Conservation (phyloP, 2,329 filamentous ascomycete genomes). For the Microsporum audouinii region DNA sequence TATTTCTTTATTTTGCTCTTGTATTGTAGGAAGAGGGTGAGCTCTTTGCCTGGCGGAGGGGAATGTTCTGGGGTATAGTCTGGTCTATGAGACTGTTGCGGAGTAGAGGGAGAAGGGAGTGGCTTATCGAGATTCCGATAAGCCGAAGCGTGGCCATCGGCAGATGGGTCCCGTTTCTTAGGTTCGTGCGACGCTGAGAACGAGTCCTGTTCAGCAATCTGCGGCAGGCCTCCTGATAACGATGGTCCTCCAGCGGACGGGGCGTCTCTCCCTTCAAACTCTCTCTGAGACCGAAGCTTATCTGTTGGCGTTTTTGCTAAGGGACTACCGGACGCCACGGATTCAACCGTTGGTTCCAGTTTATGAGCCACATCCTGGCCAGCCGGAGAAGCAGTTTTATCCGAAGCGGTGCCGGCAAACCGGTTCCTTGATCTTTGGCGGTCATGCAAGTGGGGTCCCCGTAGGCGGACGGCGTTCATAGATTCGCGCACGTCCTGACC, state of each 20-base stretch:
- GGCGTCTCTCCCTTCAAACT: constrained; percentile 30
- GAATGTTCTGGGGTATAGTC: constrained; percentile 49
- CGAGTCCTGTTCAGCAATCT: constrained; percentile 25
- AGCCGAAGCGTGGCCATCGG: not conserved
- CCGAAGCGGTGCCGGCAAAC: constrained; percentile 50
- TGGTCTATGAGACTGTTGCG: constrained; percentile 7
- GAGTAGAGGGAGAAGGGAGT: constrained; percentile 4
- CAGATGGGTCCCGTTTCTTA: not conserved
- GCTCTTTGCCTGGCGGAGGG: constrained; percentile 61
- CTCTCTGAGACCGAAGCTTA: constrained; percentile 40
- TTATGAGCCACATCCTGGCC: constrained; percentile 24
- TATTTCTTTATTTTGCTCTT: constrained; percentile 97
- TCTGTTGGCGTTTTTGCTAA: constrained; percentile 54
- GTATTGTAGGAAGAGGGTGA: constrained; percentile 91
- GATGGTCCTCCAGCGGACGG: constrained; percentile 41
- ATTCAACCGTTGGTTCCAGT: constrained; percentile 20
- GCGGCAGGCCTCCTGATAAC: constrained; percentile 45
- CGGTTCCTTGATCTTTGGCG: constrained; percentile 42
- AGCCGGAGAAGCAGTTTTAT: constrained; percentile 35
- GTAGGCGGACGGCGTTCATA: constrained; percentile 50
- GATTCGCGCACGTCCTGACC: constrained; percentile 71
- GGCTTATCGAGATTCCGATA: not conserved
- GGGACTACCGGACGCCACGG: constrained; percentile 32
- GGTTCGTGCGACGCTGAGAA: constrained; percentile 17
- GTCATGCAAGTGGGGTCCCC: constrained; percentile 28